Evolutionary conservation across 352 stramenopile genomes (phyloP).

Genomic region (Pythium dissimile): DNA sequence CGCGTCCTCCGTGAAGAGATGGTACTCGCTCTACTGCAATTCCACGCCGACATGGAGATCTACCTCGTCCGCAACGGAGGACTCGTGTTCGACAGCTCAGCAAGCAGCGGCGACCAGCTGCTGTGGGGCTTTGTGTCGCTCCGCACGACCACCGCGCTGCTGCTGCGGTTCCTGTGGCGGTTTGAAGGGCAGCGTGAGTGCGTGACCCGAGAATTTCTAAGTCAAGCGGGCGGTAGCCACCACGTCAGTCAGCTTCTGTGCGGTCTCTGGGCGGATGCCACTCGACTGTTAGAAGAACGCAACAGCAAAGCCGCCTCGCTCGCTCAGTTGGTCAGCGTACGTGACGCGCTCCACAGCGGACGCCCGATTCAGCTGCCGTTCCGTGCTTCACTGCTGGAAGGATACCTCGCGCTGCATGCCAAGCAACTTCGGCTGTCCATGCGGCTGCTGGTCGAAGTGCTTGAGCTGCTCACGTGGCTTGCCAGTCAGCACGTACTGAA

Average conservation of each 20-base stretch:
- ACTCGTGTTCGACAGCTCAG: constrained; percentile 44
- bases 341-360: constrained; percentile 24
- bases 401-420: constrained; percentile 51
- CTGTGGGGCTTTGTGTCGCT: constrained; percentile 65
- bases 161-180: constrained; percentile 66
- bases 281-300: constrained; percentile 63
- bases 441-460: constrained; percentile 47
- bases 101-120: too few relatives aligned
- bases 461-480: constrained; percentile 62
- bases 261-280: constrained; percentile 58
- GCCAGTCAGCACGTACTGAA: constrained; percentile 31
- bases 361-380: constrained; percentile 14
- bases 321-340: constrained; percentile 50
- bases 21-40: constrained; percentile 40
- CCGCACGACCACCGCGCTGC: constrained; percentile 39
- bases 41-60: constrained; percentile 65
- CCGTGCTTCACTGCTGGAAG: constrained; percentile 21
- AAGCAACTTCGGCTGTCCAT: constrained; percentile 63
- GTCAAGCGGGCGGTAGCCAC: constrained; percentile 3
- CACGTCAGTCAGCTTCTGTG: constrained; percentile 47
- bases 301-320: constrained; percentile 52
- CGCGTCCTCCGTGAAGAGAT: constrained; percentile 27
- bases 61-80: constrained; percentile 65
- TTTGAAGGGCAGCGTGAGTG: constrained; percentile 33
- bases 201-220: constrained; percentile 24